Evolutionary conservation across 441 rosid species (phyloP), one percentile per base, ranked within the genome.

Genomic region (Isatis lusitanica): DNA sequence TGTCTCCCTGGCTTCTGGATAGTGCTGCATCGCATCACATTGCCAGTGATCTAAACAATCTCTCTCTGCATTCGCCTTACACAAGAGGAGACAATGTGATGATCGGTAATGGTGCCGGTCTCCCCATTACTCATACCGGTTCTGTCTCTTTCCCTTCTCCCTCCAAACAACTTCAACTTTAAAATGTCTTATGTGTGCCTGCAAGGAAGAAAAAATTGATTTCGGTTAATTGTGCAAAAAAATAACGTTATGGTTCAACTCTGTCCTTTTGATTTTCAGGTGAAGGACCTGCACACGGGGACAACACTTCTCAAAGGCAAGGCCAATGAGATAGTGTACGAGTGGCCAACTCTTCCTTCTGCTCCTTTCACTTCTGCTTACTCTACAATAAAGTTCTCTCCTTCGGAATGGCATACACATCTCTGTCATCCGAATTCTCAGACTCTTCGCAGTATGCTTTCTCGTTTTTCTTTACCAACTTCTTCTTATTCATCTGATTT

Each of bases 151-250:
- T 44, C 2, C 18, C 18, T 1, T 44, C 18, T 4, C 0, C 6
- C 0, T 5, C 18, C 2, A 3, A 0, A 2, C 2, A 1, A 0
- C 18, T 44, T n/a, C 1, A 7, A 7, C 9, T 26, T 28, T 0
- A 12, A 0, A 26, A 52, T 11, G 35, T 52, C 6, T 3, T 52
- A 0, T 52, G 33, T 2, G 58, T 52, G 2, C 58, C 18, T 0
- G 1, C 0, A 0, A 44, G n/a, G 6, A 44, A 6, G 9, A 44
- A 44, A 8, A 44, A 44, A 1, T n/a, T 44, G 0, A 44, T 44
- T 3, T 44, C 9, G 6, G 58, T 26, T 0, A 26, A 52, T 1
- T 52, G 2, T 52, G 58, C 16, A 5, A 13, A 0, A 28, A 35
- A 52, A 26, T 2, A 13, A 26, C 6, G 58, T 52, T 0, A 26